Evolutionary conservation across 805 yeast species (phyloP).

Genomic region (Debaryomyces maramus): DNA sequence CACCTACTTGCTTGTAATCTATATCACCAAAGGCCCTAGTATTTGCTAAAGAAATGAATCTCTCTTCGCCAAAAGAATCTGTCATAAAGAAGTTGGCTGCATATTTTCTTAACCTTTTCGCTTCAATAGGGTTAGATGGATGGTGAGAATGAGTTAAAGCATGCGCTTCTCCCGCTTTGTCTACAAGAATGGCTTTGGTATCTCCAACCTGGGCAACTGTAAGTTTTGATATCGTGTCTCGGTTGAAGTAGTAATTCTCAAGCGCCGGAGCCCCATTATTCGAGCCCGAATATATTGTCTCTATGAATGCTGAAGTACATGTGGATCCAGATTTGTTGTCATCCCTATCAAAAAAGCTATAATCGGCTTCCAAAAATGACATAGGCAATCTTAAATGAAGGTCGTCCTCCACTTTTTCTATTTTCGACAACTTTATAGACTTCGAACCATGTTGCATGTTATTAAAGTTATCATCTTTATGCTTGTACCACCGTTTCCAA

Average conservation of each 20-base stretch:
- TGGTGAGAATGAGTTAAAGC: slow-evolving; percentile 81
- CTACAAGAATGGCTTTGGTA: slow-evolving; percentile 84
- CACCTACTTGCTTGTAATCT: slow-evolving; percentile 76
- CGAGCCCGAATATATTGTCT: slow-evolving; percentile 41
- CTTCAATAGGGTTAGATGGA: slow-evolving; percentile 80
- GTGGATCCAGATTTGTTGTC: slow-evolving; percentile 64
- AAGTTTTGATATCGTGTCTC: slow-evolving; percentile 63
- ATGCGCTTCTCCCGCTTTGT: slow-evolving; percentile 75
- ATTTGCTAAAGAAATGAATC: slow-evolving; percentile 82
- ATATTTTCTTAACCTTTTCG: slow-evolving; percentile 64
- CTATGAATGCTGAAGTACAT: slow-evolving; percentile 63
- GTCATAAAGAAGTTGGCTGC: slow-evolving; percentile 64
- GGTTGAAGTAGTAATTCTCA: slow-evolving; percentile 57
- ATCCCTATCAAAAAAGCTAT: slow-evolving; percentile 47
- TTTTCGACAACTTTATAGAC: slow-evolving; percentile 13
- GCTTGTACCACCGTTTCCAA: slow-evolving; percentile 76
- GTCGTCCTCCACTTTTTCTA: slow-evolving; percentile 46
- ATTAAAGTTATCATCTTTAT: slow-evolving; percentile 34
- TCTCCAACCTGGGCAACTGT: slow-evolving; percentile 92
- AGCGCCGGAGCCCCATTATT: slow-evolving; percentile 29
- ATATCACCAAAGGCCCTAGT: slow-evolving; percentile 94
- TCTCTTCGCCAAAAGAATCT: slow-evolving; percentile 90
- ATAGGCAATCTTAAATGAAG: slow-evolving; percentile 59
- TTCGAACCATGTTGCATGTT: slow-evolving; percentile 21
- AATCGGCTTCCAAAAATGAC: slow-evolving; percentile 66